phyloP scores from a whole-genome alignment of 1,139 yeast species.

The Saccharomycopsis hybrid region DNA sequence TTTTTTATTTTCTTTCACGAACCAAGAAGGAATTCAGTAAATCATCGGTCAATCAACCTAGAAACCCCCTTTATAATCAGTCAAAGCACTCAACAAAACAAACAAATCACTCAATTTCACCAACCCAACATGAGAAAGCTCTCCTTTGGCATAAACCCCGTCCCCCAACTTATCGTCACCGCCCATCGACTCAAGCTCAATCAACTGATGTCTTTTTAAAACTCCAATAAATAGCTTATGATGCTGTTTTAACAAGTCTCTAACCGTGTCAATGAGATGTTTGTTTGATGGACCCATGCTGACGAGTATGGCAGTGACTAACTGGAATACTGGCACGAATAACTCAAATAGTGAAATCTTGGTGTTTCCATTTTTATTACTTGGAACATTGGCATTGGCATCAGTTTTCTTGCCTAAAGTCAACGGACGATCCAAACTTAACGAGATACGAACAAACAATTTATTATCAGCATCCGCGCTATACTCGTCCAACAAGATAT shows the following conservation, averaged over 20 bases:
- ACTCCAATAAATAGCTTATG: slow-evolving; percentile 57
- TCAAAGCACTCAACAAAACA: slow-evolving; percentile 51
- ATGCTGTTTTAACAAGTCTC: slow-evolving; percentile 46
- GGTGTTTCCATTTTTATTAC: slow-evolving; percentile 15
- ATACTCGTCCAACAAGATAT: slow-evolving; percentile 33
- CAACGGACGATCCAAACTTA: slow-evolving; percentile 49
- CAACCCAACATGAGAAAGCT: slow-evolving; percentile 31
- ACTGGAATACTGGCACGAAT: slow-evolving; percentile 71
- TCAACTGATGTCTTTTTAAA: slow-evolving; percentile 51
- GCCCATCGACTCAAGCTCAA: slow-evolving; percentile 25
- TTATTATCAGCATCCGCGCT: slow-evolving; percentile 27
- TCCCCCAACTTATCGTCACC: background rate
- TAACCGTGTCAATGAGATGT: slow-evolving; percentile 52
- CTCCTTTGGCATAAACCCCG: slow-evolving; percentile 23
- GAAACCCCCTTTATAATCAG: slow-evolving; percentile 31
- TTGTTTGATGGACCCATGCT: slow-evolving; percentile 78
- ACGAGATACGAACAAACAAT: slow-evolving; percentile 33
- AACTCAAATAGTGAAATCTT: slow-evolving; percentile 58
- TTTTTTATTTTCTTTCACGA: too few species aligned
- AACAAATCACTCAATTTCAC: slow-evolving; percentile 49
- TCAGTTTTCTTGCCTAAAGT: slow-evolving; percentile 29
- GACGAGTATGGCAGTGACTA: slow-evolving; percentile 58
- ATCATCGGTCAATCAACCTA: background rate
- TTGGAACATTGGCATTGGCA: slow-evolving; percentile 20
- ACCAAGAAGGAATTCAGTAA: too few species aligned